Evolutionary conservation across 2,329 filamentous ascomycete species (phyloP), one percentile per base, ranked within the genome.

Genomic region (Laburnicola sp.): DNA sequence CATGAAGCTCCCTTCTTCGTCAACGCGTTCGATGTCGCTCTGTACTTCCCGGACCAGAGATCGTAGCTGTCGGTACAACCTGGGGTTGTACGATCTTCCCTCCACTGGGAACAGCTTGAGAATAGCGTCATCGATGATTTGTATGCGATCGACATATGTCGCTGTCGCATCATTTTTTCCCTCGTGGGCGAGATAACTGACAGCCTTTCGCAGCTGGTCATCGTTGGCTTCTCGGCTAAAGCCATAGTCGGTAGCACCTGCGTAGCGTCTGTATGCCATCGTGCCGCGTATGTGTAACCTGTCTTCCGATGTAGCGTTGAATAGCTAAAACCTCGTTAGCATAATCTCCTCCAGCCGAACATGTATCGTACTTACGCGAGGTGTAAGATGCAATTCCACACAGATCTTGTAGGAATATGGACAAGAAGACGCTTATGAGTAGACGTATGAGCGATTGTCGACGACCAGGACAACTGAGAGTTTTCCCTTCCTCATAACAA

Each of bases 181-280:
- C 45, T 66, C 58, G 11, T 50, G 32, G 16, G 48, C 38, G 32
- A 71, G 40, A 48, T 71, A 71, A 23, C 51, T 54, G 41, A 70
- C 62, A 2, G 66, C 65, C 54, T 66, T 59, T 21, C 49, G 52
- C 8, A 71, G 58, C 31, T 60, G 59, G 10, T 42, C 50, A 38
- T 71, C 48, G 38, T 64, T 68, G 40, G 35, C 42, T 39, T 52
- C 28, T 8, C 27, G 47, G 16, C 31, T 32, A 3, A 27, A 31
- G 25, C 3, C 36, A 30, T 40, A 27, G 22, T 35, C n/a, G 3
- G 27, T n/a, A 11, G 21, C 21, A 23, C n/a, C 26, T 10, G 11
- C 21, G 39, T 26, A 21, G 25, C 10, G n/a, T 23, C 26, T 25
- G 26, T 42, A 46, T 21, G 23, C 23, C 32, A 45, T 38, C 16